Base-by-base conservation (phyloP, 179 eudicot genomes). In the Sideroxylon spinosum region DNA sequence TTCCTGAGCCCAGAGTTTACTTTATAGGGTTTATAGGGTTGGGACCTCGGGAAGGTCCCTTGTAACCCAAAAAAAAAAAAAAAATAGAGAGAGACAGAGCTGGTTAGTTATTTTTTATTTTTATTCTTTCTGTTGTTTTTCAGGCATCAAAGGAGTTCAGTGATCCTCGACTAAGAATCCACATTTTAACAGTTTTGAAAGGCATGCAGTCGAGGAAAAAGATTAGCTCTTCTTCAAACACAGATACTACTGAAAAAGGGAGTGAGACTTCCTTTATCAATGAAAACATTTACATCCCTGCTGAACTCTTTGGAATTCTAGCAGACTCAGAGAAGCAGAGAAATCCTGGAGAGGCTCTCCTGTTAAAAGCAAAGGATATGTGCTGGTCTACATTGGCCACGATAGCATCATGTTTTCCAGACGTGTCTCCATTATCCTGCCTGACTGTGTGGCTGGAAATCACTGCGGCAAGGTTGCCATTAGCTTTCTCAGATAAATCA, bases 391-490 rank as follows among this genome's bases (percentile, higher is more conserved):
- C 93, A 80, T 85, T 95, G 88, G 97, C 98, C 44, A 87, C 89
- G 89, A 82, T 91, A 76, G 98, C 98, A 17, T 91, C 98, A 75
- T 95, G 98, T 74, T 95, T 93, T 82, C 88, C 97, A 72, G 97
- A 93, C 87, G 97, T 93, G 71, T 88, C 93, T 81, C 90, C 97
- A 69, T 80, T 91, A 76, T 87, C 93, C 49, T 93, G 98, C 91
- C 80, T 95, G 79, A 88, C 98, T 17, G 87, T 87, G 66, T 95
- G 98, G 98, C 90, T 95, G 77, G 98, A 93, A 84, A 95, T 93
- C 73, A 95, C 97, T 70, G 95, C 95, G 25, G 92, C 98, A 81
- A 95, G 97, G 98, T 95, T 78, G 44, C 55, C 59, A 25, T 64
- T 49, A 19, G 46, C 25, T 81, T 76, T 63, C 71, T 52, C 62